Base-by-base conservation (phyloP, 306 rosid genomes). In the Castanopsis chinensis region DNA sequence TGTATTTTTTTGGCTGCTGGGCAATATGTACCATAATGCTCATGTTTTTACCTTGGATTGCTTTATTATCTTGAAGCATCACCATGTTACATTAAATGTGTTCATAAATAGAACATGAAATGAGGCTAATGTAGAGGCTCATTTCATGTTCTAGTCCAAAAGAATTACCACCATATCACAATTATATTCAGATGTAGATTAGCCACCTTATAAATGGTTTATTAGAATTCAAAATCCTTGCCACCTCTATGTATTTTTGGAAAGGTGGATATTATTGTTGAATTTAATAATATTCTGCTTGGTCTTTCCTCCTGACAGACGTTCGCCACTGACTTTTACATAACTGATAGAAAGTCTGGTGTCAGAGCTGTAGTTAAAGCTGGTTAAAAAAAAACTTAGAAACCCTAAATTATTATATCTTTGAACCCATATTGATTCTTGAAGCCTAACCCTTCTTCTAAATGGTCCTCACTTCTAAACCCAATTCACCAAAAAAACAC, bases 341-440 rank as follows among this genome's bases (percentile, higher is more conserved):
- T 90, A 80, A 88, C 89, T 2, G 92, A 90, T 78, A 81, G 64
- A 77, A 86, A 75, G 79, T 83, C 92, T 35, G 92, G 92, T 45
- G 70, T 82, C 68, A 80, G 84, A 81, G 88, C 87, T 23, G 65
- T 75, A 28, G 92, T 90, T 49, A 83, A 87, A 76, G 92, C 94
- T 15, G 92, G 94, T 76, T 81, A n/a, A 33, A 33, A 33, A 33
- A 33, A 33, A 5, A 33, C 37, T 33, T 33, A 33, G 37, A 33
- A 33, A 33, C 37, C 37, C 37, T 33, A 33, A 33, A 33, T 33
- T 33, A 33, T 33, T 33, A 33, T 33, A 5, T 33, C 37, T 33
- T 33, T 33, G 37, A 33, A 33, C 37, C 37, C 37, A 27, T 27
- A 1, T 27, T 27, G 30, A 27, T 27, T 27, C 30, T 27, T 2